phyloP scores from a whole-genome alignment of 2,329 filamentous ascomycete genomes.

The Fusarium sp. region DNA sequence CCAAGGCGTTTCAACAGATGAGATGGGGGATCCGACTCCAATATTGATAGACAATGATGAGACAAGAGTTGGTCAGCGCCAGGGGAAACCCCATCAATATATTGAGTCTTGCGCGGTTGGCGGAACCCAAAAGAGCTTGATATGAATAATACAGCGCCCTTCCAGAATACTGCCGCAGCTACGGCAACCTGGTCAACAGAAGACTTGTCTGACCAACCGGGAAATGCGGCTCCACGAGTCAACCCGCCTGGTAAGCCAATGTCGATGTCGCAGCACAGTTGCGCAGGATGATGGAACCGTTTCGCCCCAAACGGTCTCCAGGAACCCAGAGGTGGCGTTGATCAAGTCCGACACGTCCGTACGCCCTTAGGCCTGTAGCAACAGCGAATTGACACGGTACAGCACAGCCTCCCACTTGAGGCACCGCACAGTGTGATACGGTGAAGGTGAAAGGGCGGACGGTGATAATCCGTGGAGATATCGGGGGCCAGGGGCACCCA shows the following conservation, averaged over 20 bases:
- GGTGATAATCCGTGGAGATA: neutral
- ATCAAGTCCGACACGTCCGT: constrained; percentile 29
- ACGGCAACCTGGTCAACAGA: constrained; percentile 6
- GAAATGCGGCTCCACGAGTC: constrained; percentile 17
- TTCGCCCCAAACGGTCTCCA: constrained; percentile 11
- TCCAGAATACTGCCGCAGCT: constrained; percentile 22
- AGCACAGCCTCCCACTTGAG: constrained; percentile 3
- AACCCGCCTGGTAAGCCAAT: constrained; percentile 7
- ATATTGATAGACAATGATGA: constrained; percentile 7
- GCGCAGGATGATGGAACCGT: neutral
- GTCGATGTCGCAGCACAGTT: constrained; percentile 1
- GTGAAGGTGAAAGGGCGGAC: neutral
- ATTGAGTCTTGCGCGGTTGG: constrained; percentile 27
- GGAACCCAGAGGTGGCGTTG: constrained; percentile 25
- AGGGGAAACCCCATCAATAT: constrained; percentile 40
- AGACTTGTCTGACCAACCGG: constrained; percentile 22
- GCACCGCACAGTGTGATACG: constrained; percentile 1
- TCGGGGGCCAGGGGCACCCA: neutral
- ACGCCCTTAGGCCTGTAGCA: constrained; percentile 17
- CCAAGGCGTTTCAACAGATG: constrained; percentile 31
- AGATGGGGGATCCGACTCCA: constrained; percentile 27
- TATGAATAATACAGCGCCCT: constrained; percentile 6
- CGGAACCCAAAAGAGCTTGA: neutral
- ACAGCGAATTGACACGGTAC: constrained; percentile 1
- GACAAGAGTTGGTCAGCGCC: constrained; percentile 29